A percentile compares a stretch with the other conserved stretches of the same genome.
These are phyloP conservation scores for Cryoendolithus antarcticus DNA, from an alignment of 2,329 filamentous ascomycete species.

Conservation along the genomic window DNA sequence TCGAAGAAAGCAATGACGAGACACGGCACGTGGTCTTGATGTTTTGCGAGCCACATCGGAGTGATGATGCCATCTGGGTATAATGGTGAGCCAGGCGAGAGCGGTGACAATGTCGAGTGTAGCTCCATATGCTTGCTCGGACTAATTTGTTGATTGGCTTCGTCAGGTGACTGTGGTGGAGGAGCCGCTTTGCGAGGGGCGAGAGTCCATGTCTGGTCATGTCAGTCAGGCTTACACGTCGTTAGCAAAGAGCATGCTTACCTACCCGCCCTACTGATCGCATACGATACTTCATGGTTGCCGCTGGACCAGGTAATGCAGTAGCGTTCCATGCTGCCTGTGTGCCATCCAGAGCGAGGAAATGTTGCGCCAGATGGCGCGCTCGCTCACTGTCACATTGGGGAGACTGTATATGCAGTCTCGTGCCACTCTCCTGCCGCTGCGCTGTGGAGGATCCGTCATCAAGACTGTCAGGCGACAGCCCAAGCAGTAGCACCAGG, in stretches of 20 bases:
- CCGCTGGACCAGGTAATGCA: conserved; percentile 15
- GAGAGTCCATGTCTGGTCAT: conserved; percentile 42
- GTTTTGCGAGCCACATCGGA: conserved; percentile 73
- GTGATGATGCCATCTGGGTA: conserved; percentile 87
- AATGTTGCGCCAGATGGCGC: conserved; percentile 42
- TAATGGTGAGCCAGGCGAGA: conserved; percentile 68
- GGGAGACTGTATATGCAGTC: conserved; percentile 13
- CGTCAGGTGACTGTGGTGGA: conserved; percentile 35
- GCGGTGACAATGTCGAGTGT: conserved; percentile 83
- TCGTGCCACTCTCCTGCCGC: conserved; percentile 17
- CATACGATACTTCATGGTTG: conserved; percentile 16
- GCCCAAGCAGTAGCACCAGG: conserved; percentile 68
- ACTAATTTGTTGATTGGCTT: conserved; percentile 35
- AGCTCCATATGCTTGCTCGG: conserved; percentile 39
- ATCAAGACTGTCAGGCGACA: conserved; percentile 31
- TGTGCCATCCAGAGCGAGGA: conserved; percentile 37
- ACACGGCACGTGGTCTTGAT: conserved; percentile 72
- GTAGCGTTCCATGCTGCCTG: conserved; percentile 16
- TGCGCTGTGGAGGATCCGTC: conserved; percentile 7
- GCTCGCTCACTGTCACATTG: conserved; percentile 27
- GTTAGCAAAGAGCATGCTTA: conserved; percentile 21
- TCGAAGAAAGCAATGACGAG: conserved; percentile 71
- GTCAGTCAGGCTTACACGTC: neutral
- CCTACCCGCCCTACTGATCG: conserved; percentile 62
- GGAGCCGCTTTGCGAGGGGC: conserved; percentile 52